phyloP scores from a whole-genome alignment of 768 basidiomycete species.

The Panellus pusillus region DNA sequence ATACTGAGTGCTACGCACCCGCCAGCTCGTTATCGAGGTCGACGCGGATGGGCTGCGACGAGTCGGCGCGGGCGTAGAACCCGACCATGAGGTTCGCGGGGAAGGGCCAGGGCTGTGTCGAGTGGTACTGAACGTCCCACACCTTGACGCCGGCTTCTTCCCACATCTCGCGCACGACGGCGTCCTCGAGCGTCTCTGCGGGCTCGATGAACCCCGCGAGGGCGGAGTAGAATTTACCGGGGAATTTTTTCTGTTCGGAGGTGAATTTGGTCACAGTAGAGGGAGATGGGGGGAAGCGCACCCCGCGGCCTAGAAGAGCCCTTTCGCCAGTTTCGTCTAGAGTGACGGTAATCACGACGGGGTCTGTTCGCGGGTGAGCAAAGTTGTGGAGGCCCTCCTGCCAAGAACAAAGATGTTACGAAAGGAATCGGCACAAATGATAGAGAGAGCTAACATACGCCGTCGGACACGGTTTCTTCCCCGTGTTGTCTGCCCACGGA shows the following conservation, averaged over 20 bases:
- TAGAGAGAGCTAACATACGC: slow-evolving; percentile 44
- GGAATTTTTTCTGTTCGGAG: slow-evolving; percentile 56
- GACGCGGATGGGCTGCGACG: slow-evolving; percentile 68
- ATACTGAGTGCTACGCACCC: slow-evolving; percentile 45
- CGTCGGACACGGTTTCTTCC: slow-evolving; percentile 68
- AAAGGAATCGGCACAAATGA: neutral
- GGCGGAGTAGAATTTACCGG: slow-evolving; percentile 78
- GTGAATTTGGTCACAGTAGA: neutral
- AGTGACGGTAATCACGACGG: slow-evolving; percentile 90
- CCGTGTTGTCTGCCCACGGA: slow-evolving; percentile 70
- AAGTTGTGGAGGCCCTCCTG: slow-evolving; percentile 90
- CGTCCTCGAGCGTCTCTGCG: slow-evolving; percentile 92
- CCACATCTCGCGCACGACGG: slow-evolving; percentile 90
- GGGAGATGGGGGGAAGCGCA: slow-evolving; percentile 35
- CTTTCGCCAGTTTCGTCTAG: slow-evolving; percentile 79
- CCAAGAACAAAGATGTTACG: slow-evolving; percentile 17
- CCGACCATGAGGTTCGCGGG: slow-evolving; percentile 91
- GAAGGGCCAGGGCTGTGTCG: slow-evolving; percentile 89
- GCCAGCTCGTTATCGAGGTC: slow-evolving; percentile 97
- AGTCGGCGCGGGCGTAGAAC: slow-evolving; percentile 78
- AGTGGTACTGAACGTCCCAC: slow-evolving; percentile 82
- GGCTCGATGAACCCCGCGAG: slow-evolving; percentile 95
- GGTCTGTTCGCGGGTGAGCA: slow-evolving; percentile 77
- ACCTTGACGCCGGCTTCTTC: slow-evolving; percentile 94
- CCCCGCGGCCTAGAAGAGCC: slow-evolving; percentile 85